A percentile compares a stretch with the other conserved stretches of the same genome.
Evolutionary conservation across 371 early-diverging fungal genomes (phyloP).

Genomic region (Mucor irregularis): DNA sequence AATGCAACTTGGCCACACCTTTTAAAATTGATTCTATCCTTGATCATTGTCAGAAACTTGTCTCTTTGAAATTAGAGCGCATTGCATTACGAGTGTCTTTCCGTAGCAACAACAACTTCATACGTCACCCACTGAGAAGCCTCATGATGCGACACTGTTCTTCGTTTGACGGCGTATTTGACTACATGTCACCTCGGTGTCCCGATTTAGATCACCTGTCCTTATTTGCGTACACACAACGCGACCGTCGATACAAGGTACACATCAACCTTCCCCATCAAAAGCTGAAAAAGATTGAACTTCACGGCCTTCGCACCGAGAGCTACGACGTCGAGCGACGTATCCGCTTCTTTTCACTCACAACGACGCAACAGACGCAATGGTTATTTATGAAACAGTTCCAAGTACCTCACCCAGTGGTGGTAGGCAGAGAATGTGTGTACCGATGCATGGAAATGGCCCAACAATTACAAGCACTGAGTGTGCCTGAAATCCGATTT

Average conservation of each 20-base stretch:
- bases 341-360: slow-evolving; percentile 13
- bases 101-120: neutral
- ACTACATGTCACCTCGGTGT: slow-evolving; percentile 10
- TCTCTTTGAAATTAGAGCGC: neutral
- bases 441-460: slow-evolving; percentile 10
- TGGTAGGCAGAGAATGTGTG: neutral
- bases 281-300: neutral
- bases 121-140: neutral
- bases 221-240: slow-evolving; percentile 14
- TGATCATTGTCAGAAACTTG: slow-evolving; percentile 3
- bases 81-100: slow-evolving; percentile 16
- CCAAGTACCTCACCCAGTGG: neutral
- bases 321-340: slow-evolving; percentile 13
- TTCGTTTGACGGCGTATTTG: slow-evolving; percentile 17
- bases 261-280: slow-evolving; percentile 12
- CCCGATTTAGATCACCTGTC: neutral
- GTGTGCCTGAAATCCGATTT: neutral
- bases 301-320: slow-evolving; percentile 19
- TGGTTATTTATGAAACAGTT: slow-evolving; percentile 12
- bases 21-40: slow-evolving; percentile 14
- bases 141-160: slow-evolving; percentile 14
- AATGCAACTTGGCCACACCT: slow-evolving; percentile 6
- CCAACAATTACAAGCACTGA: neutral
- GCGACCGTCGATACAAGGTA: slow-evolving; percentile 19
- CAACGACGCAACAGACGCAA: neutral